phyloP scores from a whole-genome alignment of 2,329 filamentous ascomycete genomes.

The Fusarium keratoplasticum region DNA sequence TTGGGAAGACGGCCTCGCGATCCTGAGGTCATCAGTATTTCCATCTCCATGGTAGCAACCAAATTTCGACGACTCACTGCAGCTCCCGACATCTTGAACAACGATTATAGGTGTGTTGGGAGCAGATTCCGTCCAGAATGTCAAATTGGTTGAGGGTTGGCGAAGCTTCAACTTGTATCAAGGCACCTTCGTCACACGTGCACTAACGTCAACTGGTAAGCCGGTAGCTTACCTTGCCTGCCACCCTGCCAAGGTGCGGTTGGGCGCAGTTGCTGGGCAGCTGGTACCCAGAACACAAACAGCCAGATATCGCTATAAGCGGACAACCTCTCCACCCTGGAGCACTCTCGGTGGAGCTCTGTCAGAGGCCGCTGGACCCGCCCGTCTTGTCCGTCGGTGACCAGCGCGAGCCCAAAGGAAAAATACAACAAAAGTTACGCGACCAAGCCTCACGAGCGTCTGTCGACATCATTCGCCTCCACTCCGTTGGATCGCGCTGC shows the following conservation, averaged over 20 bases:
- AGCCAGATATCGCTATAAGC: constrained; percentile 5
- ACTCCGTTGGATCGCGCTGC: neutral
- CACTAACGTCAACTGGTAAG: constrained; percentile 10
- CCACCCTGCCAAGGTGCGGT: neutral
- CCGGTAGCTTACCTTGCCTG: neutral
- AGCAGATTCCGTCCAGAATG: constrained; percentile 1
- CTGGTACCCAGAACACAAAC: constrained; percentile 25
- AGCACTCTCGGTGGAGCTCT: constrained; percentile 3
- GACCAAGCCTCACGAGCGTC: constrained; percentile 16
- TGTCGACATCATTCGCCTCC: neutral
- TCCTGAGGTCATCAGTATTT: constrained; percentile 66
- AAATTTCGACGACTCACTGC: constrained; percentile 35
- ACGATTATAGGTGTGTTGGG: constrained; percentile 6
- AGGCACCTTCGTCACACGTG: constrained; percentile 33
- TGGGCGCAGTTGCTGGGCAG: constrained; percentile 23
- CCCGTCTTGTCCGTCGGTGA: constrained; percentile 4
- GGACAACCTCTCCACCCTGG: neutral
- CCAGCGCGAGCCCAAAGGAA: constrained; percentile 24
- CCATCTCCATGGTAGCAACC: neutral
- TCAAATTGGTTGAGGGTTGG: constrained; percentile 8
- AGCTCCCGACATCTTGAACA: constrained; percentile 49
- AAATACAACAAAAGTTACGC: constrained; percentile 40
- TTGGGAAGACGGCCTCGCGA: constrained; percentile 96
- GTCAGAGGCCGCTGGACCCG: constrained; percentile 3
- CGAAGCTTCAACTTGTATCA: constrained; percentile 26